A percentile compares a stretch with the other conserved stretches of the same genome.
Evolutionary conservation across 83 land plant genomes (phyloP).

Genomic region (Diphasiastrum complanatum): DNA sequence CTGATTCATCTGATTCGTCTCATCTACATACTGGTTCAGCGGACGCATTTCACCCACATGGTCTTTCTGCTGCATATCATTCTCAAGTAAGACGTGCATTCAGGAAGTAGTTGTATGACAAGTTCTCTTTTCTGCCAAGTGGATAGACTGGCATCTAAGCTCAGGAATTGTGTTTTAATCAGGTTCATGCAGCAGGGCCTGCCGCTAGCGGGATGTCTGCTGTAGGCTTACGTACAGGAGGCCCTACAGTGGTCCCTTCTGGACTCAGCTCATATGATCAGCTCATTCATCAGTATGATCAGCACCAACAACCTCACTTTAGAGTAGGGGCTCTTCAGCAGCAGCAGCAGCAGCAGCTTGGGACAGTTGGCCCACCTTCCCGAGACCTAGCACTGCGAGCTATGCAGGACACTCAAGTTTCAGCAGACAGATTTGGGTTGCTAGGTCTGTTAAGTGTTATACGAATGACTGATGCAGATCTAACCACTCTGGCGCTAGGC

Average conservation of each 20-base stretch:
- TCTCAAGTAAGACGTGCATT: conserved; percentile 18
- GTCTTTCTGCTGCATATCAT: conserved; percentile 33
- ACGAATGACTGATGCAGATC: conserved; percentile 70
- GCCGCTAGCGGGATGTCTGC: conserved; percentile 23
- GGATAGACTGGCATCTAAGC: neutral
- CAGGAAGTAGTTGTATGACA: neutral
- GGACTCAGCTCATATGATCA: conserved; percentile 71
- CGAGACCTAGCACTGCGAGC: conserved; percentile 13
- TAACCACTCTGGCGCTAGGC: conserved; percentile 83
- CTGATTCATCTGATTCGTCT: conserved; percentile 19
- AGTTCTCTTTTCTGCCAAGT: neutral
- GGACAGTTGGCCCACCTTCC: conserved; percentile 20
- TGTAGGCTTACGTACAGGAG: conserved; percentile 17
- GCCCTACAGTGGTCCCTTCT: conserved; percentile 29
- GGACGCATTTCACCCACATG: conserved; percentile 28
- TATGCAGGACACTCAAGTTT: conserved; percentile 5
- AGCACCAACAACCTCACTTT: conserved; percentile 3
- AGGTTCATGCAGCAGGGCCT: conserved; percentile 31
- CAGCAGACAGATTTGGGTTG: conserved; percentile 65
- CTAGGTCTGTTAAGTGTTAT: conserved; percentile 80
- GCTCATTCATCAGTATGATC: conserved; percentile 60
- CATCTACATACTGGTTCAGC: conserved; percentile 22
- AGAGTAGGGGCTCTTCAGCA: conserved; percentile 15
- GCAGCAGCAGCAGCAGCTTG: conserved; percentile 21
- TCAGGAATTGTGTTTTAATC: conserved; percentile 33